phyloP scores from a whole-genome alignment of 2,329 filamentous ascomycete species.

The Hymenoscyphus infarciens region DNA sequence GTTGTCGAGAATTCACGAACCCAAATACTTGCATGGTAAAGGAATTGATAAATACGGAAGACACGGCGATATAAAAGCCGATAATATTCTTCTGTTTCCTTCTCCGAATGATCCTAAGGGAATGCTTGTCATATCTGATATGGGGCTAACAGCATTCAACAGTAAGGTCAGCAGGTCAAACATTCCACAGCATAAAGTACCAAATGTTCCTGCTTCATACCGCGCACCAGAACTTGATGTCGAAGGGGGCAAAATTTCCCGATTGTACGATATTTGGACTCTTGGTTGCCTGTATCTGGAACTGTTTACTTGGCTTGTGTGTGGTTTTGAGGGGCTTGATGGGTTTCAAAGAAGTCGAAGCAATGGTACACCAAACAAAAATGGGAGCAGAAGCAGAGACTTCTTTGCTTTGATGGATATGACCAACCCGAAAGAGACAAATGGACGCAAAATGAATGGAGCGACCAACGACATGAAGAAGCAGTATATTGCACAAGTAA shows the following conservation, averaged over 20 bases:
- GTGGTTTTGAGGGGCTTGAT: slow-evolving; percentile 11
- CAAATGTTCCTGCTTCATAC: slow-evolving; percentile 16
- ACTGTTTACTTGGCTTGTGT: slow-evolving; percentile 25
- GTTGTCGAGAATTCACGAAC: slow-evolving; percentile 20
- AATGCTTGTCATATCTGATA: slow-evolving; percentile 26
- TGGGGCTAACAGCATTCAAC: slow-evolving; percentile 25
- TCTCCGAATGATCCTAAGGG: slow-evolving; percentile 3
- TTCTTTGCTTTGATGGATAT: slow-evolving; percentile 1
- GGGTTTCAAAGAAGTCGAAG: slow-evolving; percentile 2
- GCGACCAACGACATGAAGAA: neutral
- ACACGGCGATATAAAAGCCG: slow-evolving; percentile 34
- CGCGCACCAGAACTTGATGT: slow-evolving; percentile 24
- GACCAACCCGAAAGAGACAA: too few relatives aligned
- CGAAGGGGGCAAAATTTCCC: slow-evolving; percentile 16
- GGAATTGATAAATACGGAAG: slow-evolving; percentile 18
- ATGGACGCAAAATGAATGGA: neutral
- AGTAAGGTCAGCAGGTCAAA: slow-evolving; percentile 12
- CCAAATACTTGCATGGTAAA: neutral
- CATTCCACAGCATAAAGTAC: neutral
- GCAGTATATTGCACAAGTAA: neutral
- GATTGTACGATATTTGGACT: slow-evolving; percentile 30
- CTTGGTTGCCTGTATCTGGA: slow-evolving; percentile 33
- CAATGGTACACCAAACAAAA: too few relatives aligned
- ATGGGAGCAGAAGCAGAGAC: slow-evolving; percentile 3
- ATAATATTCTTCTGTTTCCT: slow-evolving; percentile 31